These are phyloP conservation scores for Achaetomium macrosporum DNA, from an alignment of 2,329 filamentous ascomycete genomes.

Conservation along the genomic window DNA sequence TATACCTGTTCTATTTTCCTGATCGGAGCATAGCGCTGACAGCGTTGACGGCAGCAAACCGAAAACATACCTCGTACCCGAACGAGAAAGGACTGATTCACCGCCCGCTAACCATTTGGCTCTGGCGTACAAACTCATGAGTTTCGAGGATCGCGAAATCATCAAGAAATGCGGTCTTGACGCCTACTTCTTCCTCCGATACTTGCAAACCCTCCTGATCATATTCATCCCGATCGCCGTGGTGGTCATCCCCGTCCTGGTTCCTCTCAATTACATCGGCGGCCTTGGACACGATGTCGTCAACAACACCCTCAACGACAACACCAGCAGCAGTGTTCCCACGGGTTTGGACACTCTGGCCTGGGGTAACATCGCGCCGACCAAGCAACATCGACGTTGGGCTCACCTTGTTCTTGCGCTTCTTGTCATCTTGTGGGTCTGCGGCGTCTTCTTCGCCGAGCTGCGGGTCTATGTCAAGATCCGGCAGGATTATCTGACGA, in stretches of 20 bases:
- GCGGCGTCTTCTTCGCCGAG: constrained; percentile 80
- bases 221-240: constrained; percentile 82
- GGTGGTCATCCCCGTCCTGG: constrained; percentile 74
- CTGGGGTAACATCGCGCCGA: constrained; percentile 74
- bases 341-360: constrained; percentile 75
- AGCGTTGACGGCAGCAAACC: constrained; percentile 55
- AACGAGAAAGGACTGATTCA: constrained; percentile 73
- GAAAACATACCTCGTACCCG: constrained; percentile 78
- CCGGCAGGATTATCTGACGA: constrained; percentile 89
- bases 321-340: constrained; percentile 34
- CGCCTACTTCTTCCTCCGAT: constrained; percentile 95
- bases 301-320: constrained; percentile 33
- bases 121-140: constrained; percentile 54
- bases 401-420: constrained; percentile 79
- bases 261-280: constrained; percentile 75
- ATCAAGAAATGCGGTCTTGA: constrained; percentile 95
- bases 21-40: not conserved
- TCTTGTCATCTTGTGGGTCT: constrained; percentile 74
- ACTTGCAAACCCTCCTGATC: constrained; percentile 68
- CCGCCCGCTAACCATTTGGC: constrained; percentile 55
- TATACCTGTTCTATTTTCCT: constrained; percentile 14
- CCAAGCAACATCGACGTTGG: constrained; percentile 66
- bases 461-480: constrained; percentile 84
- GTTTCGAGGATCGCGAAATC: constrained; percentile 69
- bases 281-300: constrained; percentile 57